Conservation (phyloP, 2,329 filamentous ascomycete genomes). For the Xylariomycetidae sp. region DNA sequence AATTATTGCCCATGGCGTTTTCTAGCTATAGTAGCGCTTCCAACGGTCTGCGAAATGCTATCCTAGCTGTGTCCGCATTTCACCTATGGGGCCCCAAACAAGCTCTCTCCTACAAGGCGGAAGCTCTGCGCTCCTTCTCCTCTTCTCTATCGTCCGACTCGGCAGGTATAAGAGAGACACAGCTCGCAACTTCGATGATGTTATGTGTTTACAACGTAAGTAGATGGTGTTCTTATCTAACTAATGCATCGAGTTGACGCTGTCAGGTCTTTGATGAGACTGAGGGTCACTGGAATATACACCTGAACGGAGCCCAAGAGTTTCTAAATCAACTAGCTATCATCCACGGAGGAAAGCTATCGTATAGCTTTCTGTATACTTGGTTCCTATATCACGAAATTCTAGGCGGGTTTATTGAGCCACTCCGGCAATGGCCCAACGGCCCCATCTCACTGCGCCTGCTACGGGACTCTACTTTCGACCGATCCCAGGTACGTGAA, state of each 20-base stretch:
- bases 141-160: conserved; percentile 30
- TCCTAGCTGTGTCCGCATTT: conserved; percentile 39
- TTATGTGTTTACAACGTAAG: conserved; percentile 44
- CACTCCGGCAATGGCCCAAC: conserved; percentile 20
- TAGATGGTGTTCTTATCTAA: background rate
- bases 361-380: conserved; percentile 35
- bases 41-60: conserved; percentile 37
- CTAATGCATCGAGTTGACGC: conserved; percentile 8
- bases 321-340: conserved; percentile 26
- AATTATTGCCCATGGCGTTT: conserved; percentile 42
- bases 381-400: conserved; percentile 46
- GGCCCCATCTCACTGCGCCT: conserved; percentile 24
- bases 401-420: conserved; percentile 38
- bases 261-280: conserved; percentile 42
- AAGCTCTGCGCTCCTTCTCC: conserved; percentile 35
- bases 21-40: conserved; percentile 28
- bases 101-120: conserved; percentile 37
- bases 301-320: conserved; percentile 38
- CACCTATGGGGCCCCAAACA: conserved; percentile 34
- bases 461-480: conserved; percentile 23
- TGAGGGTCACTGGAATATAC: conserved; percentile 41
- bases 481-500: conserved; percentile 27
- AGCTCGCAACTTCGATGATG: conserved; percentile 46
- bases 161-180: conserved; percentile 28
- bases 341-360: conserved; percentile 22